phyloP scores from a whole-genome alignment of 1,284 basidiomycete genomes.

The Cryptococcus depauperatus region DNA sequence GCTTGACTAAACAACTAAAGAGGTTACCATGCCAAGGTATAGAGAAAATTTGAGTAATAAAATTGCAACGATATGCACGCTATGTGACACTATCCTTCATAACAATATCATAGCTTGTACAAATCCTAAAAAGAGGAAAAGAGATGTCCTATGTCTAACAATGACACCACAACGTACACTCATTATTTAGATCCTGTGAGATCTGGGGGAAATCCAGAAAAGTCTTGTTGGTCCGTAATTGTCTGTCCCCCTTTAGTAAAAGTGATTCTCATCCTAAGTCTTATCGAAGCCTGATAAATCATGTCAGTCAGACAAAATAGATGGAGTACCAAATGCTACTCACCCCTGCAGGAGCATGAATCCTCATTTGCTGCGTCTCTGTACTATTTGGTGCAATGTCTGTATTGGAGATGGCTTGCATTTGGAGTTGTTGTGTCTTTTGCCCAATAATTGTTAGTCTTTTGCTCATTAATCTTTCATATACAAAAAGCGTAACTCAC shows the following conservation, averaged over 20 bases:
- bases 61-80: too few relatives aligned
- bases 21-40: not conserved
- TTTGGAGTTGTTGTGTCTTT: constrained; percentile 93
- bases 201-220: constrained; percentile 75
- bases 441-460: constrained; percentile 1
- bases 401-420: constrained; percentile 91
- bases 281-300: constrained; percentile 59
- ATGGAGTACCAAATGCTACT: too few relatives aligned
- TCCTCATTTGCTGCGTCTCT: constrained; percentile 92
- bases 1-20: constrained; percentile 28
- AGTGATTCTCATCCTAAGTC: constrained; percentile 76
- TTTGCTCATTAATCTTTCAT: not conserved
- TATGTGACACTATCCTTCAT: not conserved
- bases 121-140: not conserved
- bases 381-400: constrained; percentile 66
- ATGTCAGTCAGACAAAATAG: not conserved
- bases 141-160: too few relatives aligned
- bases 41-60: too few relatives aligned
- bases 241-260: constrained; percentile 61
- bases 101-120: constrained; percentile 1
- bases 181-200: constrained; percentile 50
- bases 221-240: constrained; percentile 90
- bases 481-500: constrained; percentile 45
- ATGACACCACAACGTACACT: too few relatives aligned
- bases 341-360: constrained; percentile 79